A percentile compares a stretch with the other conserved stretches of the same genome.
These are phyloP conservation scores for Psilocybe cubensis DNA, from an alignment of 768 basidiomycete genomes.

Conservation along the genomic window DNA sequence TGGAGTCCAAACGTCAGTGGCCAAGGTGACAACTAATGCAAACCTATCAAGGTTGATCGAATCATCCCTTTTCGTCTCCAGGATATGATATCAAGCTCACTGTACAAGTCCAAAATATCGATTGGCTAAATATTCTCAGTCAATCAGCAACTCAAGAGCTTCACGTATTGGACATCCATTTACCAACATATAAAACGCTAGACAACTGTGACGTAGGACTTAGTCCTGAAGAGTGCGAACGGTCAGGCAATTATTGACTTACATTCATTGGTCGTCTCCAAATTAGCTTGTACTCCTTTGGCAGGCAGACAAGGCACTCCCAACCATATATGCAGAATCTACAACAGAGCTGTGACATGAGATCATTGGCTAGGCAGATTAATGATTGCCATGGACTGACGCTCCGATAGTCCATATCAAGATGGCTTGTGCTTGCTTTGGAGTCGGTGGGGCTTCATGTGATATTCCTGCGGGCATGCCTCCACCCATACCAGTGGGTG, in stretches of 20 bases:
- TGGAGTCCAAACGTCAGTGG: constrained; percentile 16
- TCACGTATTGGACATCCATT: neutral
- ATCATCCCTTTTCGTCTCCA: neutral
- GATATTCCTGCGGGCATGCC: constrained; percentile 7
- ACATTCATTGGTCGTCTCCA: constrained; percentile 26
- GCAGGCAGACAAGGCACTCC: constrained; percentile 26
- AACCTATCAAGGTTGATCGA: neutral
- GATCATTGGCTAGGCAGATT: neutral
- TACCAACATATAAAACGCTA: constrained; percentile 17
- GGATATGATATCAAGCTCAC: constrained; percentile 6
- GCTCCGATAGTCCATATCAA: constrained; percentile 26
- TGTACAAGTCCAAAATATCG: constrained; percentile 27
- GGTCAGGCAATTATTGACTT: neutral
- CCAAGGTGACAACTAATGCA: constrained; percentile 15
- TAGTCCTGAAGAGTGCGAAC: neutral
- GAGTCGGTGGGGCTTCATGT: constrained; percentile 11
- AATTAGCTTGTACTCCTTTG: constrained; percentile 22
- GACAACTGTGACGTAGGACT: neutral
- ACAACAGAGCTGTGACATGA: neutral
- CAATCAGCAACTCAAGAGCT: neutral
- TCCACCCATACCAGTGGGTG: neutral
- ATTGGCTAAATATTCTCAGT: constrained; percentile 13
- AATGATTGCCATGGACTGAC: constrained; percentile 10
- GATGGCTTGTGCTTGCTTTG: constrained; percentile 23
- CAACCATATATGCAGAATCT: constrained; percentile 30